Base-by-base conservation (phyloP, 2,329 filamentous ascomycete genomes). In the Exophiala viscosa region DNA sequence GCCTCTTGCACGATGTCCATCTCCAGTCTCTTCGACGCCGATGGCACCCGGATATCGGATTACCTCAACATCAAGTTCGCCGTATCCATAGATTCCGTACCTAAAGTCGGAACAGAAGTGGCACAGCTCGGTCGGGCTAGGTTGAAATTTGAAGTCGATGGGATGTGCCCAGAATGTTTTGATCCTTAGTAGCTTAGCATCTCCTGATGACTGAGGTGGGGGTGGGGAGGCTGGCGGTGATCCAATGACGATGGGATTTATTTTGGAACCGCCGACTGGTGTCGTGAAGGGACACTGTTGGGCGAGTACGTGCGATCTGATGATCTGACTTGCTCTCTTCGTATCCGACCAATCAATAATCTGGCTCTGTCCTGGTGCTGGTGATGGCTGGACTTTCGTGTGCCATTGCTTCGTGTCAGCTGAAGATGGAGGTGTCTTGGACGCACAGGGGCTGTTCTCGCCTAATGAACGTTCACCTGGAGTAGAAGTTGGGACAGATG, bases 71-170 rank as follows among this genome's bases (percentile, higher is more conserved):
- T 38, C 32, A 13, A 50, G 23, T 23, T 43, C 33, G 28, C 59
- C 58, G 42, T 50, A 50, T 35, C 62, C 62, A 39, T 53, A 59
- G 23, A 64, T 52, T 10, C 59, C 56, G 32, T 56, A 61, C 32
- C 56, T 50, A 34, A 56, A 60, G 40, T 64, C 57, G 11, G 34
- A 8, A 42, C 60, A 62, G 39, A 64, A 64, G 33, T 64, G 52
- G 38, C 62, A 64, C 17, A 45, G 33, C 8, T 40, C 20, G 10
- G 20, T 14, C 9, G 7, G 10, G n/a, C 47, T 45, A 10, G 53
- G 45, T 5, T 46, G 38, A 47, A 49, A 43, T 32, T 59, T 50
- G 45, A 61, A 63, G 31, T 62, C 38, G 45, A 64, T 62, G 2
- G 62, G 62, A 50, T 64, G 60, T 6, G 61, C 52, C 57, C 60